Evolutionary conservation across 305 asterid genomes (phyloP), one percentile per base, ranked within the genome.

Genomic region (Fraxinus greggii): DNA sequence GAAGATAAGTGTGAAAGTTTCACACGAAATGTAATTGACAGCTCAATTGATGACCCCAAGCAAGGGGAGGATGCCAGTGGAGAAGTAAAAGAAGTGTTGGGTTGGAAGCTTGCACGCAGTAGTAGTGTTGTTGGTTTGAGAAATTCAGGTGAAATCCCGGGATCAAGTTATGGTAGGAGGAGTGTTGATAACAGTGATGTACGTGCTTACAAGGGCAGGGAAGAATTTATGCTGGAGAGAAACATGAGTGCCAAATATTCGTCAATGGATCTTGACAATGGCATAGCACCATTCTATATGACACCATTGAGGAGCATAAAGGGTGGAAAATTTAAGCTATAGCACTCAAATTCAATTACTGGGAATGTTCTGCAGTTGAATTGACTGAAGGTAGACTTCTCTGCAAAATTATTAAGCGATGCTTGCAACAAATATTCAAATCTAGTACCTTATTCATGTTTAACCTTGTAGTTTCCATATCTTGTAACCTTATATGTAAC

Each of bases 221-320:
- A 86, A 80, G 90, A 86, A 8, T 89, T 87, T 61, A 81, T 86
- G 78, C 88, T 88, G 86, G 95, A 88, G 84, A 82, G 91, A 72
- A 89, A 86, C 74, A 75, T 26, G 83, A 89, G 91, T 69, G 79
- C 78, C 24, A 90, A 88, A 33, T 83, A 85, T 73, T 76, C 85
- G 24, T 78, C 92, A 1, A 84, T 81, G 72, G 86, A 86, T 72
- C 77, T 90, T 19, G 92, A 90, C 9, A 86, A 86, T 77, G 92
- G 90, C 74, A 67, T 81, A 8, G 78, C 83, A 32, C 97, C 97
- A 8, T 92, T 95, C 88, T 92, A 95, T 87, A 86, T 93, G 94
- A 92, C 97, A 75, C 97, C 99, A 24, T 79, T 93, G 91, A 88
- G 90, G 87, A 89, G 87, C 83, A 86, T 89, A 70, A 92, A 85